These are phyloP conservation scores for Funneliformis mosseae DNA, from an alignment of 192 early-diverging fungal species.

Conservation along the genomic window DNA sequence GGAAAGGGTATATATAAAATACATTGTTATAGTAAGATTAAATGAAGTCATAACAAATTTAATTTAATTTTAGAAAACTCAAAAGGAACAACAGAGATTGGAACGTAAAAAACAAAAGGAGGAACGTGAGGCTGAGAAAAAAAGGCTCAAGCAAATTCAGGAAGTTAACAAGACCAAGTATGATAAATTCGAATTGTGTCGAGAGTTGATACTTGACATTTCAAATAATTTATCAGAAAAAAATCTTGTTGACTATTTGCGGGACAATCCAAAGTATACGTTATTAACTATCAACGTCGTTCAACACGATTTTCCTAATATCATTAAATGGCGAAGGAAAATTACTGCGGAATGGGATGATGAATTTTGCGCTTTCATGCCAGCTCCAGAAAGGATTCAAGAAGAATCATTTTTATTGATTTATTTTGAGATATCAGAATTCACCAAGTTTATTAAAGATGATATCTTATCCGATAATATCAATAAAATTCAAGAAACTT, in stretches of 20 bases:
- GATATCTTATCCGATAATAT: slow-evolving; percentile 22
- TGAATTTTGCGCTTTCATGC: slow-evolving; percentile 37
- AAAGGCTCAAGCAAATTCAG: slow-evolving; percentile 27
- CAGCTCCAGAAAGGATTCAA: slow-evolving; percentile 30
- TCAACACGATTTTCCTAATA: slow-evolving; percentile 19
- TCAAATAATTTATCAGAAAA: slow-evolving; percentile 32
- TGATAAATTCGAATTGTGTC: slow-evolving; percentile 30
- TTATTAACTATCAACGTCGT: slow-evolving; percentile 10
- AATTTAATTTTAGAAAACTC: slow-evolving; percentile 11
- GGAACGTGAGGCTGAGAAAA: slow-evolving; percentile 36
- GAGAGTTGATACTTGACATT: slow-evolving; percentile 45
- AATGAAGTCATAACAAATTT: too few species aligned
- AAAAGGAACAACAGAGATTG: slow-evolving; percentile 15
- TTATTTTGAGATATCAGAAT: slow-evolving; percentile 25
- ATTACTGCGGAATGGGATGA: slow-evolving; percentile 38
- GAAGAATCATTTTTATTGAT: slow-evolving; percentile 35
- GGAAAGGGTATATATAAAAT: slow-evolving; percentile 4
- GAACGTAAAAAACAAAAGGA: slow-evolving; percentile 28
- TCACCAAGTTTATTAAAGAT: slow-evolving; percentile 31
- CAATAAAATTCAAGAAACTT: slow-evolving; percentile 6
- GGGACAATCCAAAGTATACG: slow-evolving; percentile 17
- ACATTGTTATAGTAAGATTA: too few species aligned
- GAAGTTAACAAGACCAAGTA: slow-evolving; percentile 40
- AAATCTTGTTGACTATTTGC: slow-evolving; percentile 35
- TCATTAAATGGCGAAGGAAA: slow-evolving; percentile 42